Conservation (phyloP, 208 protist species). For the Leishmania lainsoni region DNA sequence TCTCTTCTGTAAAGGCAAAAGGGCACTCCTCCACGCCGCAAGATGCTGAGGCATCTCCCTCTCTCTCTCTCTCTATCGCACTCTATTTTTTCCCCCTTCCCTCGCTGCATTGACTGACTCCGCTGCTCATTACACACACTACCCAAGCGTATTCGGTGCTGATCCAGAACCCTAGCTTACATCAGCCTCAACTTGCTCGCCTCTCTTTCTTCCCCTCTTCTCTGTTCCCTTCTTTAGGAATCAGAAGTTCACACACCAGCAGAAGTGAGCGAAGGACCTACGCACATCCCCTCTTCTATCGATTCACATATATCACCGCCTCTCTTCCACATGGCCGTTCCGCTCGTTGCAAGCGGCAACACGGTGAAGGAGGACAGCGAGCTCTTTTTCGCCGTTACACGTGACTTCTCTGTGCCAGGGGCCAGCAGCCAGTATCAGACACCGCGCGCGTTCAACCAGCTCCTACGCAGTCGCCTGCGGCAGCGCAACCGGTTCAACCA, state of each 20-base stretch:
- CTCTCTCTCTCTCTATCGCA: background rate
- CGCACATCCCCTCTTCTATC: background rate
- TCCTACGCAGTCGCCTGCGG: slow-evolving; percentile 37
- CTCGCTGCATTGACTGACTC: background rate
- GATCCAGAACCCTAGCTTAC: too few relatives aligned
- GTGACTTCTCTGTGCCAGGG: slow-evolving; percentile 30
- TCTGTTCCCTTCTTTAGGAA: background rate
- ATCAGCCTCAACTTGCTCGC: background rate
- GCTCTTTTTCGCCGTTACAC: slow-evolving; percentile 33
- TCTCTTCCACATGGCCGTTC: slow-evolving; percentile 16
- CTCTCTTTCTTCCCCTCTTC: background rate
- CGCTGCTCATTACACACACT: background rate
- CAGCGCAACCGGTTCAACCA: slow-evolving; percentile 64
- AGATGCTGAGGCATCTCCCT: background rate
- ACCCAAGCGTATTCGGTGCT: too few relatives aligned
- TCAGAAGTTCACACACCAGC: background rate
- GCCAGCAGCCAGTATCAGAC: slow-evolving; percentile 30
- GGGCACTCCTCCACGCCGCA: background rate
- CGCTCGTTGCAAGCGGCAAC: slow-evolving; percentile 19
- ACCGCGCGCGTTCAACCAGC: slow-evolving; percentile 42
- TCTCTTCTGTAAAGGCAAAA: background rate
- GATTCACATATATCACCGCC: background rate
- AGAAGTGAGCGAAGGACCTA: background rate
- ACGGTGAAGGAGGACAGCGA: slow-evolving; percentile 33
- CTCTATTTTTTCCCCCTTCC: background rate